Evolutionary conservation across 495 filamentous ascomycete species (phyloP), one percentile per base, ranked within the genome.

Genomic region (Pyronema domesticum): DNA sequence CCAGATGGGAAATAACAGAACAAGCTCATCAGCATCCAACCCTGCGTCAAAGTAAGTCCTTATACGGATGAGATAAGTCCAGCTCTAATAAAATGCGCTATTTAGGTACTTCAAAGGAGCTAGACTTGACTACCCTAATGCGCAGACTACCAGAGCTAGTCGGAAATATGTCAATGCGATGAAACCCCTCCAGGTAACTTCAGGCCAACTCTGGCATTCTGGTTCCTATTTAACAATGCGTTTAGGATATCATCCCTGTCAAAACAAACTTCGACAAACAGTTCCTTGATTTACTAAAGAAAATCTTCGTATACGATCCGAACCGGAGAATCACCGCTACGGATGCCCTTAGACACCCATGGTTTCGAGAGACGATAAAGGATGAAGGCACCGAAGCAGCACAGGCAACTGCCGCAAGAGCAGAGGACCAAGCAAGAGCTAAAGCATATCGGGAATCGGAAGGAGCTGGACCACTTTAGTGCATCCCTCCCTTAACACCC

Each of bases 221-320:
- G 43, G 51, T 39, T 14, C 33, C 30, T 42, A 19, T 15, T 14
- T 34, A 13, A 33, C 14, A 8, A 7, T 6, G 15, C 23, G 8
- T 19, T 23, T 51, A 98, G 88, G 87, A 94, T 49, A 91, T 91
- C 56, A 94, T 96, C 39, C 89, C 89, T 5, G 72, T 76, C 3
- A 82, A 71, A 35, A 89, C 73, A 48, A 70, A 74, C 5, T 98
- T 96, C 71, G 82, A 94, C 63, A 73, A 74, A 49, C 76, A 81
- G 44, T 96, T 98, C 68, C 73, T 95, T 30, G 88, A 96, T 64
- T 76, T 98, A 3, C 72, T 98, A 1, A 75, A 80, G 57, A 81
- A 78, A 58, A 98, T 98, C 57, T 98, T 98, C 62, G 81, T 95
- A 33, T 98, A 98, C 67, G 89, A 98, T 58, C 89, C 93, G 2